Evolutionary conservation across 768 basidiomycete genomes (phyloP).

Genomic region (Lyophyllum decastes): DNA sequence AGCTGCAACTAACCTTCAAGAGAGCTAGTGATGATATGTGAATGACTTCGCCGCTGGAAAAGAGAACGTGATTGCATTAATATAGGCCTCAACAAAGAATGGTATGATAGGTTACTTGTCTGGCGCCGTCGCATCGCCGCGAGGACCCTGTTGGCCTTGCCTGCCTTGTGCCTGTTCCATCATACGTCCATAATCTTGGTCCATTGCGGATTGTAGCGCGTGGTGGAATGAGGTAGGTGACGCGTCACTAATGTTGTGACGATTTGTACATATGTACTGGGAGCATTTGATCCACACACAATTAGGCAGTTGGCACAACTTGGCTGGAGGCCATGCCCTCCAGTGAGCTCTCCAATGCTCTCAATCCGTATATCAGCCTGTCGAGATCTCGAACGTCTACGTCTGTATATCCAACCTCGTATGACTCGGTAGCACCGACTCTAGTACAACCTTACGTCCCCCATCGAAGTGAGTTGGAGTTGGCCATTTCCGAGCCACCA

Average conservation of each 20-base stretch:
- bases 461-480: conserved; percentile 66
- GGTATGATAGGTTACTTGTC: conserved; percentile 61
- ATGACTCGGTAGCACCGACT: conserved; percentile 28
- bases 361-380: conserved; percentile 66
- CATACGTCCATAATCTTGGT: conserved; percentile 50
- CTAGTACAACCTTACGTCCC: conserved; percentile 43
- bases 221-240: conserved; percentile 30
- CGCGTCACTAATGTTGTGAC: conserved; percentile 39
- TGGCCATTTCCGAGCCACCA: conserved; percentile 52
- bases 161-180: conserved; percentile 49
- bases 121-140: conserved; percentile 57
- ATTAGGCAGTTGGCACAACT: too few species aligned
- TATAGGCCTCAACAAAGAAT: not conserved
- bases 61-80: conserved; percentile 10
- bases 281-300: conserved; percentile 14
- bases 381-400: conserved; percentile 31
- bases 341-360: conserved; percentile 78
- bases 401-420: conserved; percentile 22
- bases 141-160: conserved; percentile 39
- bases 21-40: conserved; percentile 98
- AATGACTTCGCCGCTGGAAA: conserved; percentile 82
- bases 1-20: conserved; percentile 67
- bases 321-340: conserved; percentile 46
- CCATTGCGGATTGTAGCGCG: conserved; percentile 36
- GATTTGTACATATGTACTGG: conserved; percentile 33